Conservation (phyloP, 768 basidiomycete genomes). For the Calvatia gigantea region DNA sequence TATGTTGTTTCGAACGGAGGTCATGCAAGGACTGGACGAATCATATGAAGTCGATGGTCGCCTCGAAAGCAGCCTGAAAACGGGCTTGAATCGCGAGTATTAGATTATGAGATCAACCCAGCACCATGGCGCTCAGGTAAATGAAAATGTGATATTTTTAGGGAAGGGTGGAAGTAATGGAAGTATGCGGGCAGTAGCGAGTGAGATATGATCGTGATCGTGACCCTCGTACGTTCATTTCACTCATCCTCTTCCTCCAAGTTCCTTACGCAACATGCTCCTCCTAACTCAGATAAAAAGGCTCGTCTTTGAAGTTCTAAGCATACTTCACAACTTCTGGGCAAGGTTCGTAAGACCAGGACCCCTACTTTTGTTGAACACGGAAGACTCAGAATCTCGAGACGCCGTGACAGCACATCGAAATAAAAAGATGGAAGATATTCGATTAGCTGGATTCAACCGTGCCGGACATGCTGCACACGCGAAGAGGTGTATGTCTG, state of each 20-base stretch:
- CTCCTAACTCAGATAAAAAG: conserved; percentile 10
- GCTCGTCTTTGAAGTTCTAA: neutral
- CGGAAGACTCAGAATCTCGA: neutral
- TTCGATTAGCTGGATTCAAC: conserved; percentile 31
- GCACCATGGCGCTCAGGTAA: neutral
- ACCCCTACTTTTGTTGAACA: neutral
- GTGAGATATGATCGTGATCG: conserved; percentile 22
- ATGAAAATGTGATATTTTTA: neutral
- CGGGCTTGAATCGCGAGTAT: neutral
- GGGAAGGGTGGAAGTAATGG: neutral
- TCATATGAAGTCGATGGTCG: neutral
- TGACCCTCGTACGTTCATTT: neutral
- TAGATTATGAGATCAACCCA: neutral
- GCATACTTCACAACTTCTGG: conserved; percentile 8
- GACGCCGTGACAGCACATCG: neutral
- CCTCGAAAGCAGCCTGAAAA: neutral
- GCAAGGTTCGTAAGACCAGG: neutral
- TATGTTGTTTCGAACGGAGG: conserved; percentile 6
- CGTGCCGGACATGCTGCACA: conserved; percentile 60
- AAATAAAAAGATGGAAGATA: neutral
- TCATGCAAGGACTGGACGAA: neutral
- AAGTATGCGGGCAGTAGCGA: neutral
- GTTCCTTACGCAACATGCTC: neutral
- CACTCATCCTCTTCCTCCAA: neutral
- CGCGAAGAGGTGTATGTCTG: conserved; percentile 64